Evolutionary conservation across 495 filamentous ascomycete species (phyloP), one percentile per base, ranked within the genome.

Genomic region (Trichoderma reesei): DNA sequence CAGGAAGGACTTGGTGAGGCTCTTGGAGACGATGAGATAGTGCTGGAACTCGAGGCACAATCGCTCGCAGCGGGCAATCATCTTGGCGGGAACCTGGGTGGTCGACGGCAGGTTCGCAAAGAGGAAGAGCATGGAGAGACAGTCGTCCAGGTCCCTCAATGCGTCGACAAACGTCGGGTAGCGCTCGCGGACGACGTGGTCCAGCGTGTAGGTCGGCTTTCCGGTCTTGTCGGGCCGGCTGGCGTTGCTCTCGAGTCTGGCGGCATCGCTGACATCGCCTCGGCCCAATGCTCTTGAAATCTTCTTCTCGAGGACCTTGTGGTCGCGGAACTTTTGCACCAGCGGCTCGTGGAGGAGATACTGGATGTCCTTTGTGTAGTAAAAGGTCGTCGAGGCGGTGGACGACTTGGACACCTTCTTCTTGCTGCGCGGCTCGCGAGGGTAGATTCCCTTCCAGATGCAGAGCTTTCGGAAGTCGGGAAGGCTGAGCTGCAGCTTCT

Each of bases 361-460:
- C 76, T 96, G 92, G 70, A 98, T 96, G 72, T 98, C 94, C 80
- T 94, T 96, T 69, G 92, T 90, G 80, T 98, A 98, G 83, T 98
- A 98, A 79, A 96, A 98, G 65, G 95, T 98, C 16, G 94, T 98
- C 54, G 87, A 89, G 44, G 88, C 85, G 2, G 90, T 97, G 54
- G 90, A 84, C 62, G 89, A 89, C 76, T 96, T 97, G 69, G 90
- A 90, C 51, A 87, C 94, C 82, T 96, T 96, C 80, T 94, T 97
- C 83, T 91, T 96, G 74, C 86, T 96, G 63, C 94, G 83, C 42
- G 94, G 94, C 79, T 98, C 95, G 72, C 94, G 87, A 65, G 94
- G 94, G 75, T 97, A 98, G 66, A 98, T 98, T 69, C 94, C 94
- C 79, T 98, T 98, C 85, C 96, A 98, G 70, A 98, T 98, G 76